Conservation (phyloP, 768 basidiomycete genomes). For the Termitomyces sp. region DNA sequence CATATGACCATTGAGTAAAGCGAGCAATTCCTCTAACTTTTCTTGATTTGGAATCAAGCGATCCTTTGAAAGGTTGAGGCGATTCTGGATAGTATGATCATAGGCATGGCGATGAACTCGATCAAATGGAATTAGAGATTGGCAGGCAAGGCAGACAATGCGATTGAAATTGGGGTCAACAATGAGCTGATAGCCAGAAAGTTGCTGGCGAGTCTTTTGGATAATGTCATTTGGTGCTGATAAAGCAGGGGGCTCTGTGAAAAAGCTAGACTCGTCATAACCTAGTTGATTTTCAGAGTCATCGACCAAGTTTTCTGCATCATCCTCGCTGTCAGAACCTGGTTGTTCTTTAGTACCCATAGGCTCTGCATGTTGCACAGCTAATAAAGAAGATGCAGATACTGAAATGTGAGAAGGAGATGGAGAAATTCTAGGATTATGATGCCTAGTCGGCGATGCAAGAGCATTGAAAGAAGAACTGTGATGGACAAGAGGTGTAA, state of each 20-base stretch:
- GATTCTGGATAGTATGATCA: background rate
- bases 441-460: fast-evolving
- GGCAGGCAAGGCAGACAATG: background rate
- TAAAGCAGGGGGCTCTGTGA: background rate
- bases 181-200: background rate
- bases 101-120: background rate
- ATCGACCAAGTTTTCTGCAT: no score
- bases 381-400: no score
- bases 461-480: no score
- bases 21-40: background rate
- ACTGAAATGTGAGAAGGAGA: no score
- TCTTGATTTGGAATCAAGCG: background rate
- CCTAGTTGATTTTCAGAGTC: no score
- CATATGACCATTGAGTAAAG: background rate
- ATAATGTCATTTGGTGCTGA: background rate
- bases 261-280: no score
- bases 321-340: no score
- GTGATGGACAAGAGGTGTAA: no score
- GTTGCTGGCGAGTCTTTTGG: background rate
- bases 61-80: background rate
- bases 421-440: no score
- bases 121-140: background rate
- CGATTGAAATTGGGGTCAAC: background rate
- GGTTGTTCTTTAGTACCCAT: no score
- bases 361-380: no score